These are phyloP conservation scores for Penicillium psychrosexuale DNA, from an alignment of 2,329 filamentous ascomycete species.

Conservation along the genomic window DNA sequence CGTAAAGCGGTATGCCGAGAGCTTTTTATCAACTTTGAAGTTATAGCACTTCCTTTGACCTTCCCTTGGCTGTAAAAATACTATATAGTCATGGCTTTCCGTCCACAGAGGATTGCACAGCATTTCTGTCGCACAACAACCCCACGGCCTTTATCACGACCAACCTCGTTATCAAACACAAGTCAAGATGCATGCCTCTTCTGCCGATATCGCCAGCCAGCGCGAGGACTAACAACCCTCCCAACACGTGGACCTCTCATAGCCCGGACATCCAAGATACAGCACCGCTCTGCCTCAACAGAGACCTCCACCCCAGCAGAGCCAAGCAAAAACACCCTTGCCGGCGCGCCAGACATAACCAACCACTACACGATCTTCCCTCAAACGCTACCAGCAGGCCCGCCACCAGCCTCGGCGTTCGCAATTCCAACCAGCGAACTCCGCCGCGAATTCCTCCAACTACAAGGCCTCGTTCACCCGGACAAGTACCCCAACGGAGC, in stretches of 20 bases:
- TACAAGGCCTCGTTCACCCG: constrained; percentile 60
- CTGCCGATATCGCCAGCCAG: constrained; percentile 12
- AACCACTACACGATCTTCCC: constrained; percentile 91
- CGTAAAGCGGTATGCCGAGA: constrained; percentile 14
- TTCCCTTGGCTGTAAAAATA: neutral
- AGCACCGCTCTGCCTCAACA: constrained; percentile 20
- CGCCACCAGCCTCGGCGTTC: constrained; percentile 76
- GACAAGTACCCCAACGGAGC: constrained; percentile 49
- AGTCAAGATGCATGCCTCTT: constrained; percentile 14
- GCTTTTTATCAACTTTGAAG: neutral
- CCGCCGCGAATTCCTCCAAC: constrained; percentile 77
- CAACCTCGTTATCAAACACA: constrained; percentile 7
- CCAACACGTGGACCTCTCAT: neutral
- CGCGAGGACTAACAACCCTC: neutral
- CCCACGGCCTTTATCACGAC: neutral
- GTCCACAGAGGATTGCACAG: constrained; percentile 11
- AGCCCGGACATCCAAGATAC: neutral
- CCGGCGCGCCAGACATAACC: constrained; percentile 35
- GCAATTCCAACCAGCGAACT: constrained; percentile 66
- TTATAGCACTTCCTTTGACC: neutral
- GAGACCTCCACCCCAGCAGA: constrained; percentile 5
- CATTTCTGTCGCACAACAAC: constrained; percentile 4
- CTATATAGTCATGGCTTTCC: constrained; percentile 13
- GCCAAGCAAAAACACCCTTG: constrained; percentile 7
- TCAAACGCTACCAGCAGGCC: constrained; percentile 68